phyloP scores from a whole-genome alignment of 139 green algal genomes.

The Picochlorum sp. region DNA sequence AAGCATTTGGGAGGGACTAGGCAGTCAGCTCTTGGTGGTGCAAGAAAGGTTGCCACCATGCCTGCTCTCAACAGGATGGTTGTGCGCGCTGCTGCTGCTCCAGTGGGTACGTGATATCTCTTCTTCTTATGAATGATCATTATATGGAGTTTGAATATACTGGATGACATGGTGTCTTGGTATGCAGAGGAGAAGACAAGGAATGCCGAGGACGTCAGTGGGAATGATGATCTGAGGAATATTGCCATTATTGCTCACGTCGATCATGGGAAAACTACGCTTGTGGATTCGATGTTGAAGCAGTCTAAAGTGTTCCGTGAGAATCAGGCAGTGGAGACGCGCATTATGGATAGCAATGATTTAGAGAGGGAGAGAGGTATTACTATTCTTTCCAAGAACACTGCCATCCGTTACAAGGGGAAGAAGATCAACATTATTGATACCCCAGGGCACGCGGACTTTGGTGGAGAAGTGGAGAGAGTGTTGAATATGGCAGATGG shows the following conservation, averaged over 20 bases:
- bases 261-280: conserved; percentile 62
- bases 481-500: conserved; percentile 99
- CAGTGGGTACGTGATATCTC: no score
- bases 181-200: not conserved
- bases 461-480: conserved; percentile 97
- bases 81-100: no score
- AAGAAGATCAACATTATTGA: conserved; percentile 99
- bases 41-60: no score
- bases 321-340: conserved; percentile 69
- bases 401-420: conserved; percentile 75
- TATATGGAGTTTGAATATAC: no score
- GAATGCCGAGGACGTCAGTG: not conserved
- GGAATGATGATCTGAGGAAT: conserved; percentile 34
- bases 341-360: conserved; percentile 96
- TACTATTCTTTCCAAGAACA: conserved; percentile 99
- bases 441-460: conserved; percentile 98
- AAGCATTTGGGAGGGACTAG: no score
- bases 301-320: conserved; percentile 83
- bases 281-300: conserved; percentile 86
- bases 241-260: conserved; percentile 72
- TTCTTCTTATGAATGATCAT: no score
- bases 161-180: no score
- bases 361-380: conserved; percentile 97
- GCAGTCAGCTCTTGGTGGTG: no score
- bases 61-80: no score